Evolutionary conservation across 2,329 filamentous ascomycete genomes (phyloP).

Genomic region (Eurotiales sp.): DNA sequence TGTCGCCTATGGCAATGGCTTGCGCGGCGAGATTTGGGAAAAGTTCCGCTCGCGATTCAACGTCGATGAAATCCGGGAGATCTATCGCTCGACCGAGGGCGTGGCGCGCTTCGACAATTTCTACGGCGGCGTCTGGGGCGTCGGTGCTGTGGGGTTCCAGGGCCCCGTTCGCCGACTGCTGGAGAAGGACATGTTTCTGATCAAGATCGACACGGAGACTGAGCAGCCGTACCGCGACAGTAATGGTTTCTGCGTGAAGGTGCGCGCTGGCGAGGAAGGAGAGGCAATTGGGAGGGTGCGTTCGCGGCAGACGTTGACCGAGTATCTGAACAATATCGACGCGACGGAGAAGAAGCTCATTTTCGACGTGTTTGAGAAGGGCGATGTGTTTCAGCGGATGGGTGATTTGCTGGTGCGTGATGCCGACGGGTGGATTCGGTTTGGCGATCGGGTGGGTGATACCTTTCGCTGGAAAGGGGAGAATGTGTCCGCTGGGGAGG

Average conservation of each 20-base stretch:
- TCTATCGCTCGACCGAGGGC: slow-evolving; percentile 48
- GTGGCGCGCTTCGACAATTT: slow-evolving; percentile 45
- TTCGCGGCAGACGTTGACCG: slow-evolving; percentile 35
- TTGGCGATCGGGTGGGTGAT: slow-evolving; percentile 43
- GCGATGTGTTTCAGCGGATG: slow-evolving; percentile 44
- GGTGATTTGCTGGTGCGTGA: slow-evolving; percentile 45
- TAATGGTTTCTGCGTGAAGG: slow-evolving; percentile 40
- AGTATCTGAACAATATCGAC: slow-evolving; percentile 40
- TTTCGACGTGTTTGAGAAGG: slow-evolving; percentile 43
- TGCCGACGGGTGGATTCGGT: slow-evolving; percentile 41
- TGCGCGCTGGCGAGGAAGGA: slow-evolving; percentile 38
- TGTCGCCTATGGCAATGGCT: slow-evolving; percentile 46
- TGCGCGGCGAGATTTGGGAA: slow-evolving; percentile 49
- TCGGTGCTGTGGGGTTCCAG: slow-evolving; percentile 43
- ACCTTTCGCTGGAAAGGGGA: slow-evolving; percentile 67
- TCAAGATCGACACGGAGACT: slow-evolving; percentile 40
- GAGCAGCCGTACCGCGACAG: slow-evolving; percentile 43
- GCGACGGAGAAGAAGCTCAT: slow-evolving; percentile 46
- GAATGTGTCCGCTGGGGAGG: slow-evolving; percentile 46
- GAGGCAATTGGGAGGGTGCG: slow-evolving; percentile 45
- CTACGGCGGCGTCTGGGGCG: slow-evolving; percentile 39
- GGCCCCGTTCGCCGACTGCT: slow-evolving; percentile 38
- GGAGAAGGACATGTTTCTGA: slow-evolving; percentile 42
- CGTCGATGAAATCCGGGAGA: slow-evolving; percentile 46
- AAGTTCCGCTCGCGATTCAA: slow-evolving; percentile 53